Conservation (phyloP, 2,329 filamentous ascomycete genomes). For the Myriosclerotinia duriaeana region DNA sequence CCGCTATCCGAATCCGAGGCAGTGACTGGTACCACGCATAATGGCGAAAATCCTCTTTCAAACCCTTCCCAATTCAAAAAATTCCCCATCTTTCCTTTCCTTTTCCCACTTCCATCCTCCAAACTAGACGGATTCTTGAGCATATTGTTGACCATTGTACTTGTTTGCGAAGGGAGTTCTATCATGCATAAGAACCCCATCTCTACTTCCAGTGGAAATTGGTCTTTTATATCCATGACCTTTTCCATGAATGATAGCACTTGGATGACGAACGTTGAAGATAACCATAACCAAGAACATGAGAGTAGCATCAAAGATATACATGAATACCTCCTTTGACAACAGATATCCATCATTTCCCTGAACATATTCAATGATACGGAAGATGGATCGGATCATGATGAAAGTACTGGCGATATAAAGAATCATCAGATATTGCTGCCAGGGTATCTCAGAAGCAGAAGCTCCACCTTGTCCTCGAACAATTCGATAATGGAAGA, state of each 20-base stretch:
- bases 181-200: background rate
- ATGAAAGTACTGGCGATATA: constrained; percentile 48
- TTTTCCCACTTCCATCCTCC: background rate
- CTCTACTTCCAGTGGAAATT: background rate
- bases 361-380: constrained; percentile 50
- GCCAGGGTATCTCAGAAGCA: constrained; percentile 26
- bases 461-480: constrained; percentile 21
- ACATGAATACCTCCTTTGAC: constrained; percentile 47
- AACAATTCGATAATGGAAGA: constrained; percentile 30
- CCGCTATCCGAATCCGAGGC: background rate
- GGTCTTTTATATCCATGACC: background rate
- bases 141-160: background rate
- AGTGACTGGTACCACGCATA: background rate
- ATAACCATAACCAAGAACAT: constrained; percentile 45
- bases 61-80: background rate
- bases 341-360: constrained; percentile 48
- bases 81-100: background rate
- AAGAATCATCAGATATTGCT: constrained; percentile 44
- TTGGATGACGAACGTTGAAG: constrained; percentile 43
- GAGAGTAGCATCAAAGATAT: constrained; percentile 48
- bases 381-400: constrained; percentile 49
- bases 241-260: constrained; percentile 13
- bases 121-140: background rate
- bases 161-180: background rate
- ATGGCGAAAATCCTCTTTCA: background rate